These are phyloP conservation scores for Grosmannia huntii DNA, from an alignment of 2,329 filamentous ascomycete genomes.

Conservation along the genomic window DNA sequence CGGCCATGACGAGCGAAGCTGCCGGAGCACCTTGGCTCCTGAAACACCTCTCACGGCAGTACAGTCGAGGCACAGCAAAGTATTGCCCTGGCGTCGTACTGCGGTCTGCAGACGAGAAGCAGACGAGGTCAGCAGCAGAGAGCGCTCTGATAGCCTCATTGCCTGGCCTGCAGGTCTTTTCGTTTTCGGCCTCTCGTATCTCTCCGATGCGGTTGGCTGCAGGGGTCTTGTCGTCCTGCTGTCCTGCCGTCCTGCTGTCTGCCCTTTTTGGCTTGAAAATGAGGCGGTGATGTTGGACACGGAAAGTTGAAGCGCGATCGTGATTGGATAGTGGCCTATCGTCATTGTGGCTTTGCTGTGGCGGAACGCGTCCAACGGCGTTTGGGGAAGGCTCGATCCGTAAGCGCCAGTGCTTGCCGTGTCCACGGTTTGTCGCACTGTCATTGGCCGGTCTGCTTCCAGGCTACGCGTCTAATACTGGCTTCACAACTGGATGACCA, in stretches of 20 bases:
- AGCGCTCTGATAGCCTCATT: background rate
- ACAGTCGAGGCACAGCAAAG: background rate
- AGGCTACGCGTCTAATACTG: background rate
- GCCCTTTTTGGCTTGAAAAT: background rate
- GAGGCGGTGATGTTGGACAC: background rate
- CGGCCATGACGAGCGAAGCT: conserved; percentile 2
- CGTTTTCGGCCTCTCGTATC: background rate
- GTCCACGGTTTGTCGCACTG: background rate
- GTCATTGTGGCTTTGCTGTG: background rate
- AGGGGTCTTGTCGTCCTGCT: background rate
- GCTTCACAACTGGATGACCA: background rate
- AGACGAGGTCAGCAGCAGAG: background rate
- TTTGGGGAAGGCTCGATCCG: background rate
- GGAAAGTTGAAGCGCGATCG: background rate
- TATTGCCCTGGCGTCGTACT: background rate
- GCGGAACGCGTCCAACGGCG: background rate
- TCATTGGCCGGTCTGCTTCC: background rate
- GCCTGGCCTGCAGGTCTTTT: background rate
- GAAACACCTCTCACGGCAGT: background rate
- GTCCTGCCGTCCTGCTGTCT: background rate
- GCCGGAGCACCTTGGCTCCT: background rate
- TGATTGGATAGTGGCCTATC: background rate
- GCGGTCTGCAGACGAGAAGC: background rate
- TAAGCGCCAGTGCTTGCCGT: background rate
- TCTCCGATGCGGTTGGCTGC: background rate